These are phyloP conservation scores for Aspergillus carbonarius DNA, from an alignment of 2,329 filamentous ascomycete species.

Conservation along the genomic window DNA sequence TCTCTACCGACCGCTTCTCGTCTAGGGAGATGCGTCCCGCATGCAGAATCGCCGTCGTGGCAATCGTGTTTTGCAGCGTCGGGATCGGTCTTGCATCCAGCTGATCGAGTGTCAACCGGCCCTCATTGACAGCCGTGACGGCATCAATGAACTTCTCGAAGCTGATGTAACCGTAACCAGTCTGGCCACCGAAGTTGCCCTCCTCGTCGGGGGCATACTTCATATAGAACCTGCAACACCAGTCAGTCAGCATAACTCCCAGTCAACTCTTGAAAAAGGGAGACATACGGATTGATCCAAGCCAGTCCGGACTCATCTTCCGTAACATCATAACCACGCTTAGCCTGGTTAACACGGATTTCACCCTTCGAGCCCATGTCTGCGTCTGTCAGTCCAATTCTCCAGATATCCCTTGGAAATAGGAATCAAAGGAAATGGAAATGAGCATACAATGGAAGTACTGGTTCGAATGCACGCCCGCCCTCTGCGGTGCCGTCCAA, in stretches of 20 bases:
- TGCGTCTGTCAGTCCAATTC: slow-evolving; percentile 15
- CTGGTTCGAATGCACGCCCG: slow-evolving; percentile 94
- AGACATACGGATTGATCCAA: slow-evolving; percentile 77
- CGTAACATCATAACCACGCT: slow-evolving; percentile 92
- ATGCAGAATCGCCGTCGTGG: slow-evolving; percentile 87
- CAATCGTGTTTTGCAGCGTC: slow-evolving; percentile 84
- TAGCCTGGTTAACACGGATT: slow-evolving; percentile 87
- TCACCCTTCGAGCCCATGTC: slow-evolving; percentile 80
- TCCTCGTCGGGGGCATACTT: slow-evolving; percentile 91
- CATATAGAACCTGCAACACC: slow-evolving; percentile 70
- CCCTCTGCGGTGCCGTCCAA: slow-evolving; percentile 90
- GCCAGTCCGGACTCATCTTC: slow-evolving; percentile 70
- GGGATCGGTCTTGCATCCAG: slow-evolving; percentile 79
- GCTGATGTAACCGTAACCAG: slow-evolving; percentile 88
- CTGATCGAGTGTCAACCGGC: slow-evolving; percentile 68
- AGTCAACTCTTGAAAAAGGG: not conserved
- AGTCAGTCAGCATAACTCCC: not conserved
- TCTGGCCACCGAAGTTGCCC: slow-evolving; percentile 89
- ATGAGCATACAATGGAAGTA: slow-evolving; percentile 74
- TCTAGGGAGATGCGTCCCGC: slow-evolving; percentile 82
- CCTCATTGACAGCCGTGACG: slow-evolving; percentile 74
- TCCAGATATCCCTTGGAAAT: not conserved
- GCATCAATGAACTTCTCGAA: slow-evolving; percentile 96
- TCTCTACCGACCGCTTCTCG: slow-evolving; percentile 74
- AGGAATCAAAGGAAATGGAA: too few relatives aligned